Conservation (phyloP, 2,329 filamentous ascomycete species). For the Fusarium pseudocircinatum region DNA sequence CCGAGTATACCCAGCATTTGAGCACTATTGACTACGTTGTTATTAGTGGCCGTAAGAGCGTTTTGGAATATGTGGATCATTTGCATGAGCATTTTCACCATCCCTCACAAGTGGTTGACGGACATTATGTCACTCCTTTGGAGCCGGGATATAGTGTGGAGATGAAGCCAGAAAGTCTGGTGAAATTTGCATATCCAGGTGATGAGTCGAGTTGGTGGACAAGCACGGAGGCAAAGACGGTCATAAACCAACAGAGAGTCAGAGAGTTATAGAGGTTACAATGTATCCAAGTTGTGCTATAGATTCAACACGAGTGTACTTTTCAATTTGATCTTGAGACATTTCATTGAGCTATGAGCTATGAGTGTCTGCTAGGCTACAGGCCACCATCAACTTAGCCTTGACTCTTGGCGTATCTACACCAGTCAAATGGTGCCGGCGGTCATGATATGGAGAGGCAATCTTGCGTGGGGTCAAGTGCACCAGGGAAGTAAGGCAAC, state of each 20-base stretch:
- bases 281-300: neutral
- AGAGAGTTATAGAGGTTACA: neutral
- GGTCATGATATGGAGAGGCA: accelerated
- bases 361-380: neutral
- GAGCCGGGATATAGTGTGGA: slow-evolving; percentile 90
- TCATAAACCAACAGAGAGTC: neutral
- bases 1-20: slow-evolving; percentile 92
- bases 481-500: neutral
- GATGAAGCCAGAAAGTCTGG: slow-evolving; percentile 91
- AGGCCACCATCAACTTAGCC: too few relatives aligned
- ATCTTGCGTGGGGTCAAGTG: accelerated
- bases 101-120: slow-evolving; percentile 80
- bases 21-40: slow-evolving; percentile 92
- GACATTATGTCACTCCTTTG: slow-evolving; percentile 85
- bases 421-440: accelerated
- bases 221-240: slow-evolving; percentile 69
- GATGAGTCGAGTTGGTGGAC: slow-evolving; percentile 86
- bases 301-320: accelerated
- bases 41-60: slow-evolving; percentile 73
- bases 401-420: neutral
- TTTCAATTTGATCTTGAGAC: accelerated
- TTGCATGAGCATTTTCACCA: slow-evolving; percentile 92
- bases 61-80: slow-evolving; percentile 92
- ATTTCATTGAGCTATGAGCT: accelerated
- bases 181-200: slow-evolving; percentile 78